Conservation (phyloP, 106 monocot genomes). For the Apostasia ramifera region DNA sequence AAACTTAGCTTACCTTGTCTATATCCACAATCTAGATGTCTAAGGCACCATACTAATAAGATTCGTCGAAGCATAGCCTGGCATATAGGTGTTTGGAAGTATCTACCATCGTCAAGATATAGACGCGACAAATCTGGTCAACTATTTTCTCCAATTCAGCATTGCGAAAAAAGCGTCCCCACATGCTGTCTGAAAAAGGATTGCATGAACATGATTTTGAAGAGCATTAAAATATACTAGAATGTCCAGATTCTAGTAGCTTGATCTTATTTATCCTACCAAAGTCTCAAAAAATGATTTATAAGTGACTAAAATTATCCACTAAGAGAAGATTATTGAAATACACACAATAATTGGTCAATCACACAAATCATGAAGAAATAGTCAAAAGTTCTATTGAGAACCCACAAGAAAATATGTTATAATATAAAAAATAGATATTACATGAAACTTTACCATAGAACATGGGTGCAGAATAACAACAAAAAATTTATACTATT, state of each 20-base stretch:
- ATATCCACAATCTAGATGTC: conserved; percentile 77
- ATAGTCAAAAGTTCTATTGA: background rate
- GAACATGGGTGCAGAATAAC: too few relatives aligned
- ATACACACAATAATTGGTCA: too few relatives aligned
- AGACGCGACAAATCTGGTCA: conserved; percentile 84
- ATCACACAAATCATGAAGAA: too few relatives aligned
- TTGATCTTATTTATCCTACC: background rate
- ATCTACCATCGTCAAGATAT: conserved; percentile 73
- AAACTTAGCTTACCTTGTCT: conserved; percentile 48
- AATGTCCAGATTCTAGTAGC: too few relatives aligned
- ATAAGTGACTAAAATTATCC: too few relatives aligned
- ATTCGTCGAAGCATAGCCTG: conserved; percentile 83
- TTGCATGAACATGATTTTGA: background rate
- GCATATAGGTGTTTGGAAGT: conserved; percentile 62
- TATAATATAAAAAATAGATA: too few relatives aligned
- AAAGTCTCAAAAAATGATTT: background rate
- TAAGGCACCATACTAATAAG: conserved; percentile 79
- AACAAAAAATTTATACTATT: too few relatives aligned
- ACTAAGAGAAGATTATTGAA: too few relatives aligned
- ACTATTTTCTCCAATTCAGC: conserved; percentile 81
- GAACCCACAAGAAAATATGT: background rate
- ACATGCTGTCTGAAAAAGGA: conserved; percentile 56
- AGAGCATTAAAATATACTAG: background rate
- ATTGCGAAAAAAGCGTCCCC: conserved; percentile 81
- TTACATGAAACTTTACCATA: too few relatives aligned